Evolutionary conservation across 176 grass and related monocot species (phyloP).

Genomic region (Themeda triandra): DNA sequence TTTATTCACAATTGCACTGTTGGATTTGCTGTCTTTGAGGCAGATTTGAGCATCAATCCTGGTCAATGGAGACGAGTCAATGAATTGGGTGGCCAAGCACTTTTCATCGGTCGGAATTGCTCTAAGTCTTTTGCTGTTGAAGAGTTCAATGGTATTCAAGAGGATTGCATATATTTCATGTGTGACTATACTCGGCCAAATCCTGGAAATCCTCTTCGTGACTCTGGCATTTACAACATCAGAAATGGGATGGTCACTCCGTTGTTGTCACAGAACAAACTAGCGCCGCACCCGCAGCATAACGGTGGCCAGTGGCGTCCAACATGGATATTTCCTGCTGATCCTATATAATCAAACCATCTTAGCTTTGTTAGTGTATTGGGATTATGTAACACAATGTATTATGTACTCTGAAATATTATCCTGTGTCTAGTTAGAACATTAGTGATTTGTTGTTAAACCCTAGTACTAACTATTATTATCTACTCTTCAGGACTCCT

Average conservation of each 20-base stretch:
- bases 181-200: neutral
- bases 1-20: neutral
- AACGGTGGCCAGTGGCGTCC: neutral
- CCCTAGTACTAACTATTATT: no score
- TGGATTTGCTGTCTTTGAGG: neutral
- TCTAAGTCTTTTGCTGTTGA: neutral
- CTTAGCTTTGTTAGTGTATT: no score
- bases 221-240: neutral
- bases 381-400: no score
- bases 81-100: neutral
- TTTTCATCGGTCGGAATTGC: neutral
- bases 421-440: no score
- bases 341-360: no score
- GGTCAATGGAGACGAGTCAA: neutral
- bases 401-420: no score
- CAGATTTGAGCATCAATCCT: neutral
- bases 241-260: neutral
- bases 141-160: neutral
- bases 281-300: neutral
- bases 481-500: no score
- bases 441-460: no score
- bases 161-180: slow-evolving; percentile 28
- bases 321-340: neutral
- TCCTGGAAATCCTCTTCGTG: neutral
- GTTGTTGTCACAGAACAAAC: neutral